Evolutionary conservation across 495 filamentous ascomycete genomes (phyloP).

Genomic region (Xylona heveae): DNA sequence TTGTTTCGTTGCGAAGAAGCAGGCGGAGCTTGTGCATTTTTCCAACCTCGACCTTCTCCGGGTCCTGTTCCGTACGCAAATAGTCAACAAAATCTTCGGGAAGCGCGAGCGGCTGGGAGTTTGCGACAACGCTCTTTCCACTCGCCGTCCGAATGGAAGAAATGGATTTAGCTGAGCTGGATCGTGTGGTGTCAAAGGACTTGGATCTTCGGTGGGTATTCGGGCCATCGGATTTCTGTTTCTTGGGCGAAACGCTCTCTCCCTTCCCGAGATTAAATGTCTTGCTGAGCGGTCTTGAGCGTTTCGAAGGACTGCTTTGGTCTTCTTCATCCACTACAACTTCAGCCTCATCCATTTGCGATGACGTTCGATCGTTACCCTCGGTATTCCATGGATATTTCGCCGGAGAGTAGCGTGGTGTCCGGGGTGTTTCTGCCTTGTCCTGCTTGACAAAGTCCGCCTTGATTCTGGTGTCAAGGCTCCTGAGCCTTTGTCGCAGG

Average conservation of each 20-base stretch:
- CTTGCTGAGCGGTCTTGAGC: conserved; percentile 18
- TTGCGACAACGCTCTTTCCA: conserved; percentile 14
- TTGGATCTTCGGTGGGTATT: conserved; percentile 24
- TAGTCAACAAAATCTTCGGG: conserved; percentile 72
- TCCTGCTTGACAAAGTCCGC: conserved; percentile 86
- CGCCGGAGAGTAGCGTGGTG: background rate
- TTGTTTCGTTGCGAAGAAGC: conserved; percentile 79
- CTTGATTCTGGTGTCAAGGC: conserved; percentile 72
- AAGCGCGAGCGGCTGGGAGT: conserved; percentile 16
- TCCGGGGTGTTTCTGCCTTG: conserved; percentile 32
- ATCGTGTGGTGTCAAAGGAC: conserved; percentile 27
- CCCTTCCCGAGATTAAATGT: conserved; percentile 19
- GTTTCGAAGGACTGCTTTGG: conserved; percentile 25
- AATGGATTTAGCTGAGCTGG: conserved; percentile 21
- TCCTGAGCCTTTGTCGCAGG: conserved; percentile 84
- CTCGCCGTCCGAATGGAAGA: conserved; percentile 29
- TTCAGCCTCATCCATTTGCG: too few relatives aligned
- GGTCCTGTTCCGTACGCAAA: conserved; percentile 52
- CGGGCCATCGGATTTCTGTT: conserved; percentile 28
- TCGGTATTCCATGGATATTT: conserved; percentile 1
- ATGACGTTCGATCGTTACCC: conserved; percentile 2
- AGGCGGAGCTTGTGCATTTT: conserved; percentile 83
- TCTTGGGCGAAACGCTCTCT: conserved; percentile 34
- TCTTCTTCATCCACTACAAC: conserved; percentile 4
- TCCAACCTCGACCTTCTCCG: conserved; percentile 72